Percentiles rank a stretch among this genome's conserved stretches.
Evolutionary conservation across 2,329 filamentous ascomycete species (phyloP).

Genomic region (Teratosphaeria epicoccoides): DNA sequence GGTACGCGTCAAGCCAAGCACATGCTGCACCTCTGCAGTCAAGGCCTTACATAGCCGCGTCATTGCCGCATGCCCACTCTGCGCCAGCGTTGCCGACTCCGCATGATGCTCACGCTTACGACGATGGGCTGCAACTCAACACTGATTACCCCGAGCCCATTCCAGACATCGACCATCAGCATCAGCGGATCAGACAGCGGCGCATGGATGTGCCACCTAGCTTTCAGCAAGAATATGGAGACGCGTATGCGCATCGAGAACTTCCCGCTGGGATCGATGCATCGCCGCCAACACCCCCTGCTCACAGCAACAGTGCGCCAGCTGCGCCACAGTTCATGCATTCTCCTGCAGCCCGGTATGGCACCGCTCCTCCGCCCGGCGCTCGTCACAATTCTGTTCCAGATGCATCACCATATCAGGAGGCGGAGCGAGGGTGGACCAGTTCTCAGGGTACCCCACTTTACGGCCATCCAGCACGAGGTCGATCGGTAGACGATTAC

Average conservation of each 20-base stretch:
- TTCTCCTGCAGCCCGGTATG: constrained; percentile 13
- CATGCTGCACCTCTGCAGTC: constrained; percentile 4
- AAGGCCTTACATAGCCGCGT: constrained; percentile 16
- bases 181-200: constrained; percentile 18
- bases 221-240: constrained; percentile 20
- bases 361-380: constrained; percentile 12
- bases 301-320: constrained; percentile 27
- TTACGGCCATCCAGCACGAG: constrained; percentile 14
- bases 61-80: constrained; percentile 35
- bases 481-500: constrained; percentile 22
- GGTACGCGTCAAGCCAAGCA: constrained; percentile 10
- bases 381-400: constrained; percentile 18
- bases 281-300: constrained; percentile 27
- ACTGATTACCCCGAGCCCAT: constrained; percentile 24
- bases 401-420: constrained; percentile 21
- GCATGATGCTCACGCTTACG: constrained; percentile 34
- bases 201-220: constrained; percentile 18
- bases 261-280: constrained; percentile 16
- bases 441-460: constrained; percentile 15
- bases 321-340: constrained; percentile 17
- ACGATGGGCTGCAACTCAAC: constrained; percentile 19
- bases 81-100: constrained; percentile 39
- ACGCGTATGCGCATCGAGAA: constrained; percentile 12
- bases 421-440: constrained; percentile 19
- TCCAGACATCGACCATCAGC: constrained; percentile 24